These are phyloP conservation scores for Punica granatum DNA, from an alignment of 345 rosid species.

Conservation along the genomic window DNA sequence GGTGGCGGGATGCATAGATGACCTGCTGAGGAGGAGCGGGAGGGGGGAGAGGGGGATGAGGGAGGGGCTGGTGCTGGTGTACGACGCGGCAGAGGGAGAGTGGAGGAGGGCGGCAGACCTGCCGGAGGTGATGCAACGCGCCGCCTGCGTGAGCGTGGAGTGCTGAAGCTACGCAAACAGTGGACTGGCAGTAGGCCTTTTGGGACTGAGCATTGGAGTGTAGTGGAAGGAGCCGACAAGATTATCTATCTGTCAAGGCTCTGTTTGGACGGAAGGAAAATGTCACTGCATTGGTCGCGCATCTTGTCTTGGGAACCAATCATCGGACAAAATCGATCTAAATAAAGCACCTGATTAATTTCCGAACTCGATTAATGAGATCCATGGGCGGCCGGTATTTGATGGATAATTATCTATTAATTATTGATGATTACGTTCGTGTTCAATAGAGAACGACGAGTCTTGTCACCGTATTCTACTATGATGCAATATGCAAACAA, in stretches of 20 bases:
- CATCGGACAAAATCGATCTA: neutral
- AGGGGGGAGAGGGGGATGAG: constrained; percentile 49
- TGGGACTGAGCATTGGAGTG: neutral
- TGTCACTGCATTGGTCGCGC: neutral
- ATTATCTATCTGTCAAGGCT: neutral
- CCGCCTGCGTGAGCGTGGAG: constrained; percentile 63
- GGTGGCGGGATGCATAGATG: constrained; percentile 74
- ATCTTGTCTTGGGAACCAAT: neutral
- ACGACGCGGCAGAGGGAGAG: constrained; percentile 42
- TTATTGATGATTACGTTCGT: too few species aligned
- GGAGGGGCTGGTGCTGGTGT: constrained; percentile 61
- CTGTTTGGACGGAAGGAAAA: neutral
- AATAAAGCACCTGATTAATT: too few species aligned
- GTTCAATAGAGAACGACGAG: too few species aligned
- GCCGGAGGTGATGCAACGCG: constrained; percentile 76
- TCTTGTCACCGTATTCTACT: too few species aligned
- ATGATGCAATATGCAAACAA: too few species aligned
- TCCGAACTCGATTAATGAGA: too few species aligned
- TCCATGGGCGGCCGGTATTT: too few species aligned
- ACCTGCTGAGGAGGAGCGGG: constrained; percentile 67
- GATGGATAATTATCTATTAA: too few species aligned
- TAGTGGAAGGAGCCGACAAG: constrained; percentile 7
- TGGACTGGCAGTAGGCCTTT: neutral
- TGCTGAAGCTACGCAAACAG: constrained; percentile 13
- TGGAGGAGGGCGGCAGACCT: constrained; percentile 76